Evolutionary conservation across 108 stramenopile species (phyloP).

Genomic region (Cyclotella atomus): DNA sequence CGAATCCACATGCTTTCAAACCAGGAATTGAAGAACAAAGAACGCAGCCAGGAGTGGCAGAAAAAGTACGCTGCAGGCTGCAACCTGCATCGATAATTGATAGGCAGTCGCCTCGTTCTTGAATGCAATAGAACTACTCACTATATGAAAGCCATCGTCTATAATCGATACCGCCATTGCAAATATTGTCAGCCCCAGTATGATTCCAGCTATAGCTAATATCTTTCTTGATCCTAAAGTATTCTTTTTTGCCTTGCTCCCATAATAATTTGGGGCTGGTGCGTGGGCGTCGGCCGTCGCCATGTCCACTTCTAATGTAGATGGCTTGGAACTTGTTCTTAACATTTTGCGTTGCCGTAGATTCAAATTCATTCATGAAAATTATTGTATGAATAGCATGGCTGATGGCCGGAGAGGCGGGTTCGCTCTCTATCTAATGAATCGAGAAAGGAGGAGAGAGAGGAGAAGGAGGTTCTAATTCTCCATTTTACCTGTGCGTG

Average conservation of each 20-base stretch:
- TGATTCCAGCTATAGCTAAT: neutral
- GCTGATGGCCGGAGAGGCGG: too few species aligned
- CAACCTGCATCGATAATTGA: neutral
- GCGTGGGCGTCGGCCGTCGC: neutral
- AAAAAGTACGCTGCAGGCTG: too few species aligned
- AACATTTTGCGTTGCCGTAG: neutral
- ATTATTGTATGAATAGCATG: neutral
- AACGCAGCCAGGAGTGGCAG: too few species aligned
- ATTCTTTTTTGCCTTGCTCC: constrained; percentile 3
- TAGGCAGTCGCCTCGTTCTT: neutral
- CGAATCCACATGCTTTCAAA: too few species aligned
- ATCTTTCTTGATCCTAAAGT: neutral
- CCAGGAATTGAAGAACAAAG: too few species aligned
- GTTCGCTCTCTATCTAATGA: too few species aligned
- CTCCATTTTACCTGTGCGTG: neutral
- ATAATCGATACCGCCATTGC: neutral
- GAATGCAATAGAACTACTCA: neutral
- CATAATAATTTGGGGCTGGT: neutral
- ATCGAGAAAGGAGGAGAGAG: too few species aligned
- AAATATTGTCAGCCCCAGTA: constrained; percentile 1
- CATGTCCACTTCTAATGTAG: neutral
- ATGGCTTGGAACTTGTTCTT: neutral
- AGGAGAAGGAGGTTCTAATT: too few species aligned
- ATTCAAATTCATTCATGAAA: neutral
- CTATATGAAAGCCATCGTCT: neutral